Base-by-base conservation (phyloP, 2,329 filamentous ascomycete species). In the Sporothrix pallida region DNA sequence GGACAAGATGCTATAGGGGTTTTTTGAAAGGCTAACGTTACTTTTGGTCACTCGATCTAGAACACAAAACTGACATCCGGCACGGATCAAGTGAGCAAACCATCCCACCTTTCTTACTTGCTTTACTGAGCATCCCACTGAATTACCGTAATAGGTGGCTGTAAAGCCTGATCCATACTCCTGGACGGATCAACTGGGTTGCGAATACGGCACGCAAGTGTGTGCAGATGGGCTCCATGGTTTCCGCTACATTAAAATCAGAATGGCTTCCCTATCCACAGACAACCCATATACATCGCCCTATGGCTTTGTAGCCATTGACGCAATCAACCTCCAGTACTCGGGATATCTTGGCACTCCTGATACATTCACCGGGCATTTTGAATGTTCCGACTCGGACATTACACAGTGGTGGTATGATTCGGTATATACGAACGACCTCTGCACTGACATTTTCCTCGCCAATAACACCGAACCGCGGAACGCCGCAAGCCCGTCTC, bases 321-420 rank as follows among this genome's bases (percentile, higher is more conserved):
- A 81, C 0, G 82, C 82, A 1, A 76, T 87, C 26, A 80, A 76
- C 9, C 78, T 88, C 3, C 80, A 82, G 26, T 86, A 82, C 76
- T 83, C 83, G 0, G 85, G 81, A 10, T 86, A 82, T 75, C 80
- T 83, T 1, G 86, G 86, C 31, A 86, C 84, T 0, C 80, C 84
- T 0, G 83, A 85, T 54, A 86, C 84, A 1, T 87, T 86, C 73
- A 82, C 81, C 0, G 86, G 86, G 2, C 85, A 82, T 81, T 87
- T 88, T 71, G 84, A 87, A 76, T 87, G 86, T 71, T 87, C 86
- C 0, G 86, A 87, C 74, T 75, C 80, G 4, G 76, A 84, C 17
- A 77, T 87, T 8, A 87, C 84, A 20, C 84, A 85, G 75, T 87
- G 83, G 82, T 88, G 86, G 86, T 87, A 83, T 75, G 85, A 87